A percentile compares a stretch with the other conserved stretches of the same genome.
Evolutionary conservation across 345 rosid species (phyloP).

Genomic region (Arabidopsis suecica): DNA sequence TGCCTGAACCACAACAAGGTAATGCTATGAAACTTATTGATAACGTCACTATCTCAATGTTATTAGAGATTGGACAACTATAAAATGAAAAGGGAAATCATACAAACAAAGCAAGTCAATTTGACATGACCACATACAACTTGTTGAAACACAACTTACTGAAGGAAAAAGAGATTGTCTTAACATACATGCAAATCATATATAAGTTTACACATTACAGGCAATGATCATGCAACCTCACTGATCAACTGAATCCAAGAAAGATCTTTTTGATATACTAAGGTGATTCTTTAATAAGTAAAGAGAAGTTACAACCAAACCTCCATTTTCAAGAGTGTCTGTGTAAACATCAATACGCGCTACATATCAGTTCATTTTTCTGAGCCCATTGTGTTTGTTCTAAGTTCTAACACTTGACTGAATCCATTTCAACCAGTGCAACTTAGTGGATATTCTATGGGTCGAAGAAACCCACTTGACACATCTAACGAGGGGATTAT

Average conservation of each 20-base stretch:
- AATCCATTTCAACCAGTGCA: conserved; percentile 19
- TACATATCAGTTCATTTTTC: conserved; percentile 27
- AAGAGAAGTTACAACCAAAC: conserved; percentile 16
- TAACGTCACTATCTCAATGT: conserved; percentile 11
- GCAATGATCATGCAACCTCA: background rate
- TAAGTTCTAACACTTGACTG: conserved; percentile 23
- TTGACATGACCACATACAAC: background rate
- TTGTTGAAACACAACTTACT: conserved; percentile 23
- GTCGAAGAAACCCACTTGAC: conserved; percentile 41
- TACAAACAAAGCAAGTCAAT: conserved; percentile 13
- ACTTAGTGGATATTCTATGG: conserved; percentile 34
- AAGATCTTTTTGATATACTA: background rate
- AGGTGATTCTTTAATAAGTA: conserved; percentile 10
- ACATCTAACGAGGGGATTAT: conserved; percentile 26
- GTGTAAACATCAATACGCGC: background rate
- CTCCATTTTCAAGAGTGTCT: conserved; percentile 16
- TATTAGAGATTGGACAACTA: conserved; percentile 22
- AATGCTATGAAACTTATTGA: background rate
- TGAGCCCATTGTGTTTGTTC: conserved; percentile 5
- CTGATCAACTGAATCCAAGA: conserved; percentile 8
- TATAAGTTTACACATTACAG: conserved; percentile 5
- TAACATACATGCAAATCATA: background rate
- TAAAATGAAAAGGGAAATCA: conserved; percentile 17
- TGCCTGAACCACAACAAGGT: conserved; percentile 55
- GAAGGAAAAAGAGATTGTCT: background rate